Base-by-base conservation (phyloP, 2,329 filamentous ascomycete species). In the Alternaria burnsii region DNA sequence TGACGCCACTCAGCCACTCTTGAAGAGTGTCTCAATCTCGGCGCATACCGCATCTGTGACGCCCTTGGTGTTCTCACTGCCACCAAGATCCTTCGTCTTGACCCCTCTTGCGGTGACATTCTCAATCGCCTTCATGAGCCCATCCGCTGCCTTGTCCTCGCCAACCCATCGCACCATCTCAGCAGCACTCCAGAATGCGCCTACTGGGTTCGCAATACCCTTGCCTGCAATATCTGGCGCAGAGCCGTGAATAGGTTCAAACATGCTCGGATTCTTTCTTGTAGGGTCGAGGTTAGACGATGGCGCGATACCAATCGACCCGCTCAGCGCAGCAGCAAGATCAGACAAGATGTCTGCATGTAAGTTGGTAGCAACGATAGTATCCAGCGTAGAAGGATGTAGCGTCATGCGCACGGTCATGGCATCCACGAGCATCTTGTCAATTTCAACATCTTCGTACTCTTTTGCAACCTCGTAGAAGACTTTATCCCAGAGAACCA, bases 121-220 rank as follows among this genome's bases (percentile, higher is more conserved):
- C 73, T 90, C 88, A 12, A 89, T 83, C 22, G 85, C 84, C 50
- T 84, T 81, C 78, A 90, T 84, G 22, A 90, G 77, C 43, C 79
- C 77, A 58, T 85, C 83, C 0, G 87, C 86, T 0, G 87, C 87
- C 4, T 83, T 79, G 34, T 84, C 81, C 59, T 88, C 79, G 0
- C 88, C 88, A n/a, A 90, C 74, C 84, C 88, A 89, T 41, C 83
- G 78, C 12, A 90, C 81, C 86, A 92, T 87, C 80, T 90, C 89
- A 5, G 88, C 87, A 0, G 86, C 88, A 0, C 88, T 89, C 89
- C 89, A 91, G 73, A 90, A 89, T 7, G 88, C 88, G 7, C 85
- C 88, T 0, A 90, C 82, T 0, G 88, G 87, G 69, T 89, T 89
- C 1, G 87, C 86, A 28, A 87, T 80, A 0, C 87, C 87, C 68